Conservation (phyloP, 441 rosid genomes). For the Hypseocharis bilobata region DNA sequence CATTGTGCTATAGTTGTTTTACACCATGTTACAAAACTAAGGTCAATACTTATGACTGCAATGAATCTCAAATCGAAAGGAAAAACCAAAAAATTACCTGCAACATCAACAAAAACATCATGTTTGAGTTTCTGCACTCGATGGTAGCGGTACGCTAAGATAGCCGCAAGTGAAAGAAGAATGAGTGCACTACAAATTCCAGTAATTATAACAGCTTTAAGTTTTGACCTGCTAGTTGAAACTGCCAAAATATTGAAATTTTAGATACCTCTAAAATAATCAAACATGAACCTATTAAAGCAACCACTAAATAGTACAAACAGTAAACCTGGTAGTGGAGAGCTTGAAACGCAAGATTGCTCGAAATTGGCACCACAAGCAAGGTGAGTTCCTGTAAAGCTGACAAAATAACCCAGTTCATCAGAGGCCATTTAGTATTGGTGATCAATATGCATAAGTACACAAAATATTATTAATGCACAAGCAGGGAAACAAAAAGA, state of each 20-base stretch:
- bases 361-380: conserved; percentile 55
- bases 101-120: conserved; percentile 64
- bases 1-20: no score
- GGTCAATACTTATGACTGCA: no score
- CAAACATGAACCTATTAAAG: not conserved
- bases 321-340: conserved; percentile 49
- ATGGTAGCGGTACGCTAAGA: conserved; percentile 43
- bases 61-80: not conserved
- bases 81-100: conserved; percentile 40
- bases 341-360: conserved; percentile 59
- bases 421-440: not conserved
- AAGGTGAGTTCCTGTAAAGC: conserved; percentile 65
- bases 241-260: conserved; percentile 31
- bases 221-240: conserved; percentile 48
- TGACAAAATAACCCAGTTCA: conserved; percentile 27
- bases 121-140: conserved; percentile 31
- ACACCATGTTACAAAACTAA: no score
- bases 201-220: conserved; percentile 39
- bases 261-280: conserved; percentile 2
- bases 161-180: conserved; percentile 41
- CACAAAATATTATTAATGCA: no score
- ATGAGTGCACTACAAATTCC: conserved; percentile 47
- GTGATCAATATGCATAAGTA: not conserved
- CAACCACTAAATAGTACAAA: not conserved
- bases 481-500: no score